Percentiles rank a stretch among this genome's conserved stretches.
Conservation (phyloP, 1,139 yeast species). For the Geotrichum fermentans region DNA sequence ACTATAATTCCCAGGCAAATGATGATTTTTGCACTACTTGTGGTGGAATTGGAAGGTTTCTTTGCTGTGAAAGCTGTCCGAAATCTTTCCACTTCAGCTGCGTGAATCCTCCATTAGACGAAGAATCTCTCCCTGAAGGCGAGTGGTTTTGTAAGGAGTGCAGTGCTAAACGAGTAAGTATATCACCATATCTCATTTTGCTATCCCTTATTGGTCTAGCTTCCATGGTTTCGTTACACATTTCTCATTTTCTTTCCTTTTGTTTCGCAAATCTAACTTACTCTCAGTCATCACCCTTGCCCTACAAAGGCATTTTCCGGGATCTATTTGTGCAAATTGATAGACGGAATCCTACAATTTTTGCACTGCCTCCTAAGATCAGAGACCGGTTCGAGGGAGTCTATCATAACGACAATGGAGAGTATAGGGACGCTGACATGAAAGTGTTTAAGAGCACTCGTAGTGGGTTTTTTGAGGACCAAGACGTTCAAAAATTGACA, state of each 20-base stretch:
- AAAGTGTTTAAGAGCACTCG: conserved; percentile 44
- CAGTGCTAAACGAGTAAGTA: conserved; percentile 24
- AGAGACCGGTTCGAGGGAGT: conserved; percentile 76
- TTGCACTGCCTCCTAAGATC: conserved; percentile 61
- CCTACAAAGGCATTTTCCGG: conserved; percentile 48
- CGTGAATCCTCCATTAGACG: conserved; percentile 83
- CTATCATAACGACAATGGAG: conserved; percentile 61
- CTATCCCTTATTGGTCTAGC: no score
- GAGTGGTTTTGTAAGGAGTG: conserved; percentile 90
- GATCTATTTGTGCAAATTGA: conserved; percentile 56
- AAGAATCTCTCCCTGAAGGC: conserved; percentile 70
- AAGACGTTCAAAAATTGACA: conserved; percentile 60
- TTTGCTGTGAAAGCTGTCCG: conserved; percentile 94
- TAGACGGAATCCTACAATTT: conserved; percentile 65
- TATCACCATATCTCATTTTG: background rate
- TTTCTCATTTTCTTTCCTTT: no score
- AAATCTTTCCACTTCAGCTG: conserved; percentile 87
- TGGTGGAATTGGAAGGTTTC: conserved; percentile 79
- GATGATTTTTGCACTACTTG: conserved; percentile 89
- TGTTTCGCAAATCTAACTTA: background rate
- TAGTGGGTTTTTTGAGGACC: conserved; percentile 43
- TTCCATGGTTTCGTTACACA: no score
- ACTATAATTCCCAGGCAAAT: conserved; percentile 40
- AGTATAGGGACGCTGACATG: conserved; percentile 57
- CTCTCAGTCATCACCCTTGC: conserved; percentile 35